phyloP scores from a whole-genome alignment of 306 rosid species.

The Lathyrus sativus region DNA sequence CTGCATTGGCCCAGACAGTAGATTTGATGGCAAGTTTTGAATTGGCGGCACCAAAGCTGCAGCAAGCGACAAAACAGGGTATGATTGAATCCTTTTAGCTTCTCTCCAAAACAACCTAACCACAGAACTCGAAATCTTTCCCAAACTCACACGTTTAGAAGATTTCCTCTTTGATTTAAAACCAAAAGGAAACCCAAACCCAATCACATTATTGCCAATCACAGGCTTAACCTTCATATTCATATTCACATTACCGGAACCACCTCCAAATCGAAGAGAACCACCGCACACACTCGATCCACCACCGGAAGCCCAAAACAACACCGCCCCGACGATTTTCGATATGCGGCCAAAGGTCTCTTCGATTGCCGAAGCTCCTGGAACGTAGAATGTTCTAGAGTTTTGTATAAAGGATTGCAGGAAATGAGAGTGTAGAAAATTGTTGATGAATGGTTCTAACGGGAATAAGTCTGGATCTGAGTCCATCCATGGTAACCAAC shows the following conservation, averaged over 20 bases:
- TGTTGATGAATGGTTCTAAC: slow-evolving; percentile 55
- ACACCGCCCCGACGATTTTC: slow-evolving; percentile 62
- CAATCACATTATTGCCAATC: slow-evolving; percentile 45
- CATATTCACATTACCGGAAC: slow-evolving; percentile 26
- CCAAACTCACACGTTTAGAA: slow-evolving; percentile 38
- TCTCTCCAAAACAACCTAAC: slow-evolving; percentile 57
- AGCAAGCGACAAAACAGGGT: slow-evolving; percentile 63
- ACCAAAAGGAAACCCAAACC: slow-evolving; percentile 51
- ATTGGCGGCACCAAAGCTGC: slow-evolving; percentile 80
- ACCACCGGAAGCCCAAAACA: slow-evolving; percentile 57
- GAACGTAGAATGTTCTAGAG: slow-evolving; percentile 45
- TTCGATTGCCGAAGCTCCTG: slow-evolving; percentile 64
- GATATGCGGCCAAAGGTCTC: slow-evolving; percentile 62
- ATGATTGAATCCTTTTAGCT: slow-evolving; percentile 54
- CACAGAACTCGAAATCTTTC: slow-evolving; percentile 56
- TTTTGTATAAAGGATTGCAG: slow-evolving; percentile 57
- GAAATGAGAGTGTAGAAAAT: slow-evolving; percentile 44
- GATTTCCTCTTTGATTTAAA: slow-evolving; percentile 50
- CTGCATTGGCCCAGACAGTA: slow-evolving; percentile 57
- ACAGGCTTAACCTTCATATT: slow-evolving; percentile 46
- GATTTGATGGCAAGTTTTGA: slow-evolving; percentile 77
- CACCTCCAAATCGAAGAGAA: slow-evolving; percentile 41
- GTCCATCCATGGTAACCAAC: slow-evolving; percentile 67
- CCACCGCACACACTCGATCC: slow-evolving; percentile 43
- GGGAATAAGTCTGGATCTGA: slow-evolving; percentile 66